Base-by-base conservation (phyloP, 164 flowering plant genomes). In the Vitis amurensis region DNA sequence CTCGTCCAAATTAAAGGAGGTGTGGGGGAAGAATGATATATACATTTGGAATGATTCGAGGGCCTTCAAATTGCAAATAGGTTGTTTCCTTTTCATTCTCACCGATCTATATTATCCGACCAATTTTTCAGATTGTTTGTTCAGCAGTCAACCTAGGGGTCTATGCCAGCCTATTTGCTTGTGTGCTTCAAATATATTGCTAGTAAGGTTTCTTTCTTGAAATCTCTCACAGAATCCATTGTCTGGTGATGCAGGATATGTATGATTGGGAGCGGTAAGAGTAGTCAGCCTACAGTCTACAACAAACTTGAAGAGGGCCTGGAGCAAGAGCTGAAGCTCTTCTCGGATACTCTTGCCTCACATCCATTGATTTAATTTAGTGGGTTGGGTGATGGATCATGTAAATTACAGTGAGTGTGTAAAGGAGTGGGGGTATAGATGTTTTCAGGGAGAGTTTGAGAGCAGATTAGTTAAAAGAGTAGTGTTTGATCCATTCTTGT, bases 221-320 rank as follows among this genome's bases (percentile, higher is more conserved):
- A 5, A 53, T 53, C 16, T 13, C 56, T 53, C 56, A 14, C 56
- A 13, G n/a, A 57, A 16, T 8, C 29, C 15, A 11, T 47, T 58
- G 49, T 50, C 49, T 69, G 13, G 11, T 61, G 49, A 51, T 57
- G 66, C 70, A 67, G 75, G 66, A 72, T 72, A 7, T 9, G 15
- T 66, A 52, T 13, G 53, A 72, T 11, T 50, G 75, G 75, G 70
- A 59, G n/a, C 69, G 60, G n/a, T 72, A 27, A 66, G 55, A 48
- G 49, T 1, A 55, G 50, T 23, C 44, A 4, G 44, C 2, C 44
- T 37, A 37, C 44, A 37, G 44, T 10, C 61, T 11, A 59, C 11
- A 12, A 10, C 14, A 59, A 37, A 23, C 37, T 7, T 11, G 27
- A 11, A 59, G 61, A 8, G 37, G 31, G 58, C 27, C 11, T 11